Evolutionary conservation across 2,329 filamentous ascomycete genomes (phyloP).

Genomic region (Colletotrichum sp.): DNA sequence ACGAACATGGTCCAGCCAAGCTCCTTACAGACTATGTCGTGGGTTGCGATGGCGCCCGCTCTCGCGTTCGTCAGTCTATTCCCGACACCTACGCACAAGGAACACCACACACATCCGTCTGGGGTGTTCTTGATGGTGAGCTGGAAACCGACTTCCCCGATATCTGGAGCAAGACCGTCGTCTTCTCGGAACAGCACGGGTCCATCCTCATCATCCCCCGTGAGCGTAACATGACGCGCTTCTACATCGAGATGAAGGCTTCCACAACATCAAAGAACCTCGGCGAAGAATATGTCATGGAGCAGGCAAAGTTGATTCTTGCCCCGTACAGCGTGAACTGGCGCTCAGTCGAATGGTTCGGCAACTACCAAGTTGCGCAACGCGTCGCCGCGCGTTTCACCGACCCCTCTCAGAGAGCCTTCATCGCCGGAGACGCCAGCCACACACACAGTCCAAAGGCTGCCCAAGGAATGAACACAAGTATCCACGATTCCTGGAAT

Average conservation of each 20-base stretch:
- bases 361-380: conserved; percentile 73
- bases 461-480: conserved; percentile 70
- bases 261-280: conserved; percentile 50
- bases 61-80: conserved; percentile 57
- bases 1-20: not conserved
- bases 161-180: conserved; percentile 62
- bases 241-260: conserved; percentile 37
- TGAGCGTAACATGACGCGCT: conserved; percentile 61
- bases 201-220: conserved; percentile 65
- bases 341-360: conserved; percentile 72
- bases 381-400: conserved; percentile 74
- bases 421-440: conserved; percentile 71
- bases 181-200: conserved; percentile 59
- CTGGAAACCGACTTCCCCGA: conserved; percentile 66
- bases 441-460: conserved; percentile 77
- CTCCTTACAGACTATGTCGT: conserved; percentile 56
- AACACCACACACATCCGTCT: conserved; percentile 39
- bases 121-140: conserved; percentile 64
- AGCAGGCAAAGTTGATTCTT: conserved; percentile 50
- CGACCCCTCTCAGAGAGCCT: conserved; percentile 63
- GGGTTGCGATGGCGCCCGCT: conserved; percentile 64
- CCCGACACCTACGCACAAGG: conserved; percentile 44
- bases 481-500: conserved; percentile 67
- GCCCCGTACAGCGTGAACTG: conserved; percentile 50
- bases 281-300: conserved; percentile 61